Base-by-base conservation (phyloP, 257 asterid genomes). In the Cinchona pubescens region DNA sequence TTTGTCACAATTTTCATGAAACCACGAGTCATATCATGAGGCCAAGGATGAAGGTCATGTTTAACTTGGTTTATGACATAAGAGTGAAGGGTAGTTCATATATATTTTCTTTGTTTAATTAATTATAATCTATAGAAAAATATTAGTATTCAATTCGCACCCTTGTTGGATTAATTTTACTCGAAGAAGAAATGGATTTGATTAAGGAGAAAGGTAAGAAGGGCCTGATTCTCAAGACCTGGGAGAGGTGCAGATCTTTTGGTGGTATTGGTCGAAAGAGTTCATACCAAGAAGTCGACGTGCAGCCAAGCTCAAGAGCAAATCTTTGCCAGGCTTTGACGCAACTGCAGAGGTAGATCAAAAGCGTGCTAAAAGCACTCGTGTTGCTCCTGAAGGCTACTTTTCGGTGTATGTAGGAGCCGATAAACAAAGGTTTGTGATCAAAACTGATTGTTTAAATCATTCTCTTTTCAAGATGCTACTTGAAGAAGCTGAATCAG, bases 401-500 rank as follows among this genome's bases (percentile, higher is more conserved):
- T 85, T 90, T 67, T 88, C 91, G 10, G 84, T 88, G 62, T 88
- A 84, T 45, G 93, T 90, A 0, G 93, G 93, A 29, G 46, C 82
- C 3, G 42, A 85, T 23, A 88, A 80, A 61, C 85, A 79, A n/a
- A 78, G 87, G 86, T 90, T 88, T 56, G 80, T 82, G 79, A 85
- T 90, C 53, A 81, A 73, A 53, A 88, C 91, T 0, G 73, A 77
- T 30, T 85, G 83, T 35, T 79, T 87, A 53, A 90, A 90, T 68
- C 91, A 90, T 62, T 90, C 85, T 1, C 84, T 83, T n/a, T 87
- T 90, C 76, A 81, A 80, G 80, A 71, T 58, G 14, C 46, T 90
- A 27, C 89, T 90, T 1, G 96, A 90, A 79, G 90, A 90, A 80
- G 91, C 93, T 3, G 93, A 88, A 77, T 83, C 84, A 0, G 96